Evolutionary conservation across 2,329 filamentous ascomycete genomes (phyloP), one percentile per base, ranked within the genome.

Genomic region (Trichoderma sp.): DNA sequence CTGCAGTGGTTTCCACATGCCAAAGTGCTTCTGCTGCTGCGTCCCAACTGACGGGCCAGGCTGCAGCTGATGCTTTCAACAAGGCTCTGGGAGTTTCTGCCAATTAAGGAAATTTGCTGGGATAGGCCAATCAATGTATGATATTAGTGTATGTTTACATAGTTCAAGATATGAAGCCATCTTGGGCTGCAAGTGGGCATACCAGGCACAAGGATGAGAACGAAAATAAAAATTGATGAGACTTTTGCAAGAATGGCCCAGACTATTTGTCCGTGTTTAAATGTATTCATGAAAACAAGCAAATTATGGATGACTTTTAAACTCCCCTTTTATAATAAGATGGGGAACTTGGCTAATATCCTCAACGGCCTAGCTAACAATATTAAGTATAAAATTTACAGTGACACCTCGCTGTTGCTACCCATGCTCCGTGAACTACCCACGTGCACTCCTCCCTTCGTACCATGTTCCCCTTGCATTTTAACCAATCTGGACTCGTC

Each of bases 401-500:
- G 43, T 34, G 62, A 65, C 7, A 65, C 28, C 62, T 65, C 62
- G 43, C 62, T 65, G 21, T 39, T 47, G 7, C 39, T 65, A 65
- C 53, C 53, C 21, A 65, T 32, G 36, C 62, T 65, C 32, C 43
- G 62, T 51, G 62, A 24, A 34, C 62, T 34, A 15, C 12, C 62
- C 6, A 34, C 43, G 21, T 65, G n/a, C n/a, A 51, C 28, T 24
- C 43, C n/a, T 8, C 39, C n/a, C 30, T 65, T 65, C 2, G n/a
- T 6, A n/a, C 18, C 9, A 24, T 65, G 14, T 26, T 30, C 57
- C 30, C 14, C 43, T 12, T 65, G 62, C 28, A 34, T 24, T 26
- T 51, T 65, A 12, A 65, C 62, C 62, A 65, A 65, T 53, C 62
- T 65, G 3, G 62, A 32, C 62, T 65, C 62, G 14, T 65, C 61